Percentiles rank a stretch among this genome's conserved stretches.
These are phyloP conservation scores for Fomitiporia mediterranea DNA, from an alignment of 1,284 basidiomycete species.

Conservation along the genomic window DNA sequence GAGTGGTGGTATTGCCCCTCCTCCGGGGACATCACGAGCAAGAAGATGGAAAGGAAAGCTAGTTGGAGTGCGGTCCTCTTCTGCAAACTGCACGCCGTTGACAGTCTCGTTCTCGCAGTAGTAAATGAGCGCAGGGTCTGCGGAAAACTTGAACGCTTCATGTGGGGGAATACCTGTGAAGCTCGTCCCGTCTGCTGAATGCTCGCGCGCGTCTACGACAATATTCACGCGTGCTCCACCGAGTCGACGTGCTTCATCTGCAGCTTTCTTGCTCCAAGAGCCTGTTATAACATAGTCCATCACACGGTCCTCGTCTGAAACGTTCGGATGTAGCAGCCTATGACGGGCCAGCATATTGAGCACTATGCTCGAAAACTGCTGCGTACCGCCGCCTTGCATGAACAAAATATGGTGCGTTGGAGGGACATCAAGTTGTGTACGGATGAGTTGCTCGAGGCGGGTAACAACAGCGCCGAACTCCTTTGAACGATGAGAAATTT, in stretches of 20 bases:
- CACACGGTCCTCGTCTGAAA: constrained; percentile 47
- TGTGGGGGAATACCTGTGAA: constrained; percentile 82
- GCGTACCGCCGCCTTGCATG: constrained; percentile 87
- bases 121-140: constrained; percentile 84
- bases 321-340: constrained; percentile 59
- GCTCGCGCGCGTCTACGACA: constrained; percentile 60
- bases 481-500: constrained; percentile 89
- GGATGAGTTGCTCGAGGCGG: constrained; percentile 64
- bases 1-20: constrained; percentile 62
- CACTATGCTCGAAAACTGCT: constrained; percentile 86
- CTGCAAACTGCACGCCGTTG: constrained; percentile 88
- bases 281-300: constrained; percentile 91
- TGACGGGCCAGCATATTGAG: constrained; percentile 85
- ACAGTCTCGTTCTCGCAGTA: constrained; percentile 99
- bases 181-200: constrained; percentile 59
- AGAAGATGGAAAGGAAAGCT: constrained; percentile 88
- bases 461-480: constrained; percentile 76
- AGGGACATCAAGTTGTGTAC: constrained; percentile 76
- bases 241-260: constrained; percentile 74
- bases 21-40: constrained; percentile 37
- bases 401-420: constrained; percentile 84
- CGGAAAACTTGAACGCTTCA: constrained; percentile 73
- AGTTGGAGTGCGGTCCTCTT: constrained; percentile 36
- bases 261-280: constrained; percentile 86
- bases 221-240: constrained; percentile 56